phyloP scores from a whole-genome alignment of 495 filamentous ascomycete species.

The Penicillium bovifimosum region DNA sequence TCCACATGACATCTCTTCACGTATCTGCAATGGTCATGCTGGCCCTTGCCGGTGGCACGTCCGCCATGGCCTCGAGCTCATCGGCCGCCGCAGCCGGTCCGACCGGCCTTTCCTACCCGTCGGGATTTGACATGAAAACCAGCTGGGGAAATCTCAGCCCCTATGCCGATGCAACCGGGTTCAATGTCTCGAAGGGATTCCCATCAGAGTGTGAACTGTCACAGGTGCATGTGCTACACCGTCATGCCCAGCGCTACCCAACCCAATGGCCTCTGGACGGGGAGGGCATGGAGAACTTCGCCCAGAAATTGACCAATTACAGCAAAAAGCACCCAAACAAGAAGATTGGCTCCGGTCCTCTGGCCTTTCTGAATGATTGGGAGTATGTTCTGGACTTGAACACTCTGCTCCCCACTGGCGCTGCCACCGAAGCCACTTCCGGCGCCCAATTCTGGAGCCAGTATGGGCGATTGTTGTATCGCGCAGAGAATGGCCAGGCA shows the following conservation, averaged over 20 bases:
- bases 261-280: conserved; percentile 37
- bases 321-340: conserved; percentile 27
- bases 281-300: conserved; percentile 40
- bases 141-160: conserved; percentile 46
- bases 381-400: conserved; percentile 41
- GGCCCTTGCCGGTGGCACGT: not conserved
- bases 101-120: conserved; percentile 26
- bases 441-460: conserved; percentile 48
- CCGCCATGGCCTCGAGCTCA: conserved; percentile 2
- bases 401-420: conserved; percentile 43
- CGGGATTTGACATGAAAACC: conserved; percentile 32
- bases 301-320: conserved; percentile 42
- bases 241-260: conserved; percentile 50
- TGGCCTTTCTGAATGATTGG: conserved; percentile 48
- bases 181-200: conserved; percentile 42
- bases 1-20: not conserved
- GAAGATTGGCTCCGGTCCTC: conserved; percentile 36
- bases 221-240: conserved; percentile 46
- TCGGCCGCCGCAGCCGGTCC: conserved; percentile 16
- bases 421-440: conserved; percentile 44
- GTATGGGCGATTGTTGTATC: conserved; percentile 49
- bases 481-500: conserved; percentile 34
- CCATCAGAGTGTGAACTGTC: conserved; percentile 49
- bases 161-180: conserved; percentile 39
- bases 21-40: not conserved